phyloP scores from a whole-genome alignment of 768 basidiomycete genomes.

The Hygrophorus pudorinus region DNA sequence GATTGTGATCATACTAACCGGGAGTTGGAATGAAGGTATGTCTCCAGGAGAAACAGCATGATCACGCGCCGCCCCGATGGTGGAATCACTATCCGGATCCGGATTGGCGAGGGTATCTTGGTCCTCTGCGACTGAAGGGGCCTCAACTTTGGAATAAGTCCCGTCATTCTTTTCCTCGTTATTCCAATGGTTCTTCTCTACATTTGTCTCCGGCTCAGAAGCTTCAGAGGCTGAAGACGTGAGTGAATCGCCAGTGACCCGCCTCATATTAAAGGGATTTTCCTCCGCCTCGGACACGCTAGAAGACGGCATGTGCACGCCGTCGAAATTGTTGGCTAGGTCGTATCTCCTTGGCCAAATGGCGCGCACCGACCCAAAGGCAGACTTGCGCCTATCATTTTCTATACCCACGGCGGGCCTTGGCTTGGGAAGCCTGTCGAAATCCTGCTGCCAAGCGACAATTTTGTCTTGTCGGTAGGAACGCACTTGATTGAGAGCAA shows the following conservation, averaged over 20 bases:
- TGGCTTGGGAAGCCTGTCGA: conserved; percentile 73
- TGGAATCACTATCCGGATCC: conserved; percentile 77
- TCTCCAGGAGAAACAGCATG: conserved; percentile 12
- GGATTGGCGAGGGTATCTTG: conserved; percentile 14
- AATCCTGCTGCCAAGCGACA: conserved; percentile 94
- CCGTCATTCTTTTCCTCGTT: conserved; percentile 9
- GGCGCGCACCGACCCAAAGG: conserved; percentile 59
- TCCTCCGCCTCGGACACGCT: conserved; percentile 73
- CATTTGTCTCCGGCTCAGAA: conserved; percentile 49
- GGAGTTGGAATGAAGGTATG: conserved; percentile 3
- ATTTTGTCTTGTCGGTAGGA: conserved; percentile 86
- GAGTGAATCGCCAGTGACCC: conserved; percentile 45
- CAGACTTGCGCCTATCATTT: conserved; percentile 42
- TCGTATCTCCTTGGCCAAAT: conserved; percentile 65
- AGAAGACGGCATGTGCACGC: conserved; percentile 47
- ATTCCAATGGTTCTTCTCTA: conserved; percentile 6
- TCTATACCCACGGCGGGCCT: conserved; percentile 41
- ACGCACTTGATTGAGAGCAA: conserved; percentile 79
- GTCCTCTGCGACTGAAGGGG: background rate
- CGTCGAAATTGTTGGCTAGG: conserved; percentile 41
- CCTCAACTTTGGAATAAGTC: background rate
- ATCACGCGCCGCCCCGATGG: conserved; percentile 53
- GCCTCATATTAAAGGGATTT: conserved; percentile 32
- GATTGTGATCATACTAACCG: background rate
- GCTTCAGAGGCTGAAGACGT: conserved; percentile 64